phyloP scores from a whole-genome alignment of 1,284 basidiomycete genomes.

The Apiotrichum siamense region DNA sequence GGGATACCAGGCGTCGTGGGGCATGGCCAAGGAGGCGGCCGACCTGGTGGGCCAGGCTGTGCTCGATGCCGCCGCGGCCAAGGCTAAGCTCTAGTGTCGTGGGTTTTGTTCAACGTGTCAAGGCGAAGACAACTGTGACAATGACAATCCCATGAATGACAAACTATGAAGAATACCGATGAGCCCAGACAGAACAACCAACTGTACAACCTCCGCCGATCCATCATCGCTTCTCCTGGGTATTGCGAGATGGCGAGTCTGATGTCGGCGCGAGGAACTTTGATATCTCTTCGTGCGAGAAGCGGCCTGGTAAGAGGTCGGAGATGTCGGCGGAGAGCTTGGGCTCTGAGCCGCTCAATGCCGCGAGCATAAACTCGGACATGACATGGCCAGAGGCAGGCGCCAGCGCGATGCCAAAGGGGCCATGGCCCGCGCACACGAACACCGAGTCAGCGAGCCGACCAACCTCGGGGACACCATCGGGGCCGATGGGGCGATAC shows the following conservation, averaged over 20 bases:
- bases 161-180: too few relatives aligned
- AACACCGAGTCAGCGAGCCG: neutral
- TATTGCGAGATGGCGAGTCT: neutral
- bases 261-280: neutral
- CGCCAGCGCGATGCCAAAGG: neutral
- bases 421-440: neutral
- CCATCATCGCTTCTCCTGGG: neutral
- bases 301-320: neutral
- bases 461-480: neutral
- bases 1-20: conserved; percentile 37
- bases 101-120: too few relatives aligned
- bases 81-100: conserved; percentile 1
- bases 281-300: neutral
- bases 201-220: too few relatives aligned
- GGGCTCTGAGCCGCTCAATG: neutral
- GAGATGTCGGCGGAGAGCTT: neutral
- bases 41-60: conserved; percentile 20
- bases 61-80: neutral
- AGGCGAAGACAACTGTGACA: too few relatives aligned
- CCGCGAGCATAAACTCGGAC: neutral
- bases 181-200: too few relatives aligned
- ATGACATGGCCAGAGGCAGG: neutral
- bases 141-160: too few relatives aligned
- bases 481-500: neutral
- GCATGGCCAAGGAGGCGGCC: conserved; percentile 30